Evolutionary conservation across 2,329 filamentous ascomycete genomes (phyloP).

Genomic region (Neonectria hederae): DNA sequence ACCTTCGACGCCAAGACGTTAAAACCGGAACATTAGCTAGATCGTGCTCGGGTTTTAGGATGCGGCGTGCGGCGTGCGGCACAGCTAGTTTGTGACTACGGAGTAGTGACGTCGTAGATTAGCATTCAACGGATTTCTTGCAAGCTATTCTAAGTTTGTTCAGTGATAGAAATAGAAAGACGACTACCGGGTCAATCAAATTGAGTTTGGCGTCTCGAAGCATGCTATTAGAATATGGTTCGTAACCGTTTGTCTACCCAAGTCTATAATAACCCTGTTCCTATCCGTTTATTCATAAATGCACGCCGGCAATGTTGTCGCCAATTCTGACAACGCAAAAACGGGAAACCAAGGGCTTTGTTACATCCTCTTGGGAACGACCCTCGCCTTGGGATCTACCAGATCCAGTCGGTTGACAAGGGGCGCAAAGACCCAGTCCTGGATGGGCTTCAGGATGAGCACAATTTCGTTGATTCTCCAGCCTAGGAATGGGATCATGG

Average conservation of each 20-base stretch:
- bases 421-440: conserved; percentile 43
- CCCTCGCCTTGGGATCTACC: conserved; percentile 27
- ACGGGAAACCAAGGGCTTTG: neutral
- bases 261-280: conserved; percentile 1
- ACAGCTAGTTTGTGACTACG: neutral
- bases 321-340: neutral
- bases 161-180: neutral
- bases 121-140: neutral
- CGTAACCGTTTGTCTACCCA: conserved; percentile 11
- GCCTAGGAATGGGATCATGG: conserved; percentile 46
- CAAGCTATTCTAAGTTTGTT: neutral
- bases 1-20: conserved; percentile 2
- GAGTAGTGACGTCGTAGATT: neutral
- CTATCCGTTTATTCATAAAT: conserved; percentile 3
- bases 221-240: conserved; percentile 1
- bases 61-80: neutral
- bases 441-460: conserved; percentile 40
- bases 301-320: conserved; percentile 9
- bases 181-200: neutral
- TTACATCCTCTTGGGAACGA: conserved; percentile 31
- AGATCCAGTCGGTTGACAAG: conserved; percentile 38
- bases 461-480: conserved; percentile 46
- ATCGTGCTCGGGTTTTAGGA: neutral
- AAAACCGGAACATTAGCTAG: neutral
- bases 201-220: neutral